A percentile compares a stretch with the other conserved stretches of the same genome.
phyloP scores from a whole-genome alignment of 257 asterid species.

The Rubia yunnanensis region DNA sequence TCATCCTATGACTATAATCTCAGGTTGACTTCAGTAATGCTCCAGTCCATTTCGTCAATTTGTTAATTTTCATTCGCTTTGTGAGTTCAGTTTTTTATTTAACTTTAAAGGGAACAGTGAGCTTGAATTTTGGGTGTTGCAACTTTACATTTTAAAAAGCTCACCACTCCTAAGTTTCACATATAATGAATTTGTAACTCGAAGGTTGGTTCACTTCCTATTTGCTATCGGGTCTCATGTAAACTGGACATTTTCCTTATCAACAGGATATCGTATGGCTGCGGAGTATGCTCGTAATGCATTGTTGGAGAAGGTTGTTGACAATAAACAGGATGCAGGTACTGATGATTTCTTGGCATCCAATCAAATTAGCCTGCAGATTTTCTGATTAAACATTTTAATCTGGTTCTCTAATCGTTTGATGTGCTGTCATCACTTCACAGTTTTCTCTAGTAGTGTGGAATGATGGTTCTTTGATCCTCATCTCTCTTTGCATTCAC shows the following conservation, averaged over 20 bases:
- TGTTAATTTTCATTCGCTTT: neutral
- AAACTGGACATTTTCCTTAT: neutral
- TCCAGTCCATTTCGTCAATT: neutral
- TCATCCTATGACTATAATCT: constrained; percentile 88
- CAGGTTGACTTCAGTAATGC: constrained; percentile 36
- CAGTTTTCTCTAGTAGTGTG: neutral
- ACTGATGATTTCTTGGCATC: constrained; percentile 4
- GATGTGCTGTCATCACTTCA: neutral
- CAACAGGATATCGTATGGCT: constrained; percentile 83
- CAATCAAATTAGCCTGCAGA: neutral
- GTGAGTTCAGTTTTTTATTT: neutral
- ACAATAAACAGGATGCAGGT: constrained; percentile 83
- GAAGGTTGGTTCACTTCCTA: neutral
- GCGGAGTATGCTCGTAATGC: constrained; percentile 82
- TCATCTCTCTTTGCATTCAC: neutral
- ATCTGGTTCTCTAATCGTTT: neutral
- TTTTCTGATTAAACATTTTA: neutral
- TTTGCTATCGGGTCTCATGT: neutral
- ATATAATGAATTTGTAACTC: neutral
- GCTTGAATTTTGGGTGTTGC: too few relatives aligned
- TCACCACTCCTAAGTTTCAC: neutral
- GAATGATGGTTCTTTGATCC: neutral
- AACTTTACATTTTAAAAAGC: neutral
- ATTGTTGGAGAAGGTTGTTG: constrained; percentile 76
- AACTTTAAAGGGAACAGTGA: neutral